These are phyloP conservation scores for Dendrobium officinale DNA, from an alignment of 106 monocot species.

Conservation along the genomic window DNA sequence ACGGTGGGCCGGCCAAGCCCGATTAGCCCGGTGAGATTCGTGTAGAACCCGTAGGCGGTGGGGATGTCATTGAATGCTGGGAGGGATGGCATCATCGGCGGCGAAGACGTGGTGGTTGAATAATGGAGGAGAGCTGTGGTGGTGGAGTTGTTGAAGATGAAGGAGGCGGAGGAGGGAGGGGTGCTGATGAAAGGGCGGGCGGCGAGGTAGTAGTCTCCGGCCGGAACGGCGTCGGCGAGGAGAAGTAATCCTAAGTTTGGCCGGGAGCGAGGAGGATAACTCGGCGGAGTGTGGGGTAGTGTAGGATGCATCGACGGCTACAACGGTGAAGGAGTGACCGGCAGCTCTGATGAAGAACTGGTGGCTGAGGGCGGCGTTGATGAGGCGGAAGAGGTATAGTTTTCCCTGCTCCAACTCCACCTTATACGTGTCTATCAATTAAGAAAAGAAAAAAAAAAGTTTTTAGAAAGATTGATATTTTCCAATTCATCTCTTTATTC, in stretches of 20 bases:
- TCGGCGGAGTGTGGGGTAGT: conserved; percentile 51
- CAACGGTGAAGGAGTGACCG: conserved; percentile 58
- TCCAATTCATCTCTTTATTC: no score
- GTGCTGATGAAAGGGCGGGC: conserved; percentile 40
- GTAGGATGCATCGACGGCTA: conserved; percentile 69
- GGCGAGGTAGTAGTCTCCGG: conserved; percentile 55
- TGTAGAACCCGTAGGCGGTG: conserved; percentile 61
- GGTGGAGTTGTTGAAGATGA: conserved; percentile 38
- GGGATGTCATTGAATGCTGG: conserved; percentile 46
- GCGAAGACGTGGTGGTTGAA: not conserved
- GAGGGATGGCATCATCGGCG: conserved; percentile 38
- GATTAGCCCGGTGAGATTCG: conserved; percentile 24
- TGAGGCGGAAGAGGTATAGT: conserved; percentile 69
- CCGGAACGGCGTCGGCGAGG: conserved; percentile 45
- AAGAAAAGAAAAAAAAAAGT: not conserved
- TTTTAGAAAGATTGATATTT: no score
- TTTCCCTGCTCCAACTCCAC: conserved; percentile 35
- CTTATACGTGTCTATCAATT: conserved; percentile 37
- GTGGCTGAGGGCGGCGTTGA: conserved; percentile 74
- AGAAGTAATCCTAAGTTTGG: conserved; percentile 45
- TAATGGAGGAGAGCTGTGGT: conserved; percentile 52
- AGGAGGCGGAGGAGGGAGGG: not conserved
- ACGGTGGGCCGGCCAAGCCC: conserved; percentile 20
- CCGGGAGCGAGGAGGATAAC: conserved; percentile 66
- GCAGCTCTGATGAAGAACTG: conserved; percentile 78